Evolutionary conservation across 441 rosid species (phyloP), one percentile per base, ranked within the genome.

Genomic region (Euphorbia schlechtendalii): DNA sequence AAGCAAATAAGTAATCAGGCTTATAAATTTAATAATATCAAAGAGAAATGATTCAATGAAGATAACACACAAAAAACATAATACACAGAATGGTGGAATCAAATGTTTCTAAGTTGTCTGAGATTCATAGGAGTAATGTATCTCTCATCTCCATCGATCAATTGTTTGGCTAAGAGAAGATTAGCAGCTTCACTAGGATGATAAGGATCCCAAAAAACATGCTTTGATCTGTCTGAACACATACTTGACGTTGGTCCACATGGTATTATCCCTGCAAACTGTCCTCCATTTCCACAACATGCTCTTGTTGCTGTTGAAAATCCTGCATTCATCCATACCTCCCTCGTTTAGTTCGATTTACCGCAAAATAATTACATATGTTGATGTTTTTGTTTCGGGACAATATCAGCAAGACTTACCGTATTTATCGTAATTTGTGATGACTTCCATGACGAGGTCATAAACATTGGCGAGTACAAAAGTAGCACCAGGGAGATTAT

Each of bases 171-270:
- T 46, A 92, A 67, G 15, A 90, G 68, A 52, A 89, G 46, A 67
- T 89, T 89, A 17, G 98, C 90, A 36, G 98, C 98, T 63, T 92
- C 97, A 52, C 97, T 90, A 1, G 98, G 98, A 73, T 92, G 98
- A 70, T 88, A 90, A 61, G 96, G 90, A 75, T 92, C 98, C 98
- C 98, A 90, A 72, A 92, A 92, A 38, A 90, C 96, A 75, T 90
- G 90, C 64, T 85, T 88, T 8, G 79, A 66, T 22, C 94, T 81
- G 20, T 90, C 87, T 1, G 61, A 0, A 34, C 98, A 90, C 73
- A 90, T 18, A 63, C 75, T 88, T 4, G 96, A 90, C 0, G 89
- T 82, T 0, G 97, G 97, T 59, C 96, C 98, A n/a, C 97, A 90
- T 8, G 98, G 98, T 41, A 92, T 69, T 77, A 90, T 88, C 56